A percentile compares a stretch with the other conserved stretches of the same genome.
These are phyloP conservation scores for Ustilago bromivora DNA, from an alignment of 1,284 basidiomycete species.

Conservation along the genomic window DNA sequence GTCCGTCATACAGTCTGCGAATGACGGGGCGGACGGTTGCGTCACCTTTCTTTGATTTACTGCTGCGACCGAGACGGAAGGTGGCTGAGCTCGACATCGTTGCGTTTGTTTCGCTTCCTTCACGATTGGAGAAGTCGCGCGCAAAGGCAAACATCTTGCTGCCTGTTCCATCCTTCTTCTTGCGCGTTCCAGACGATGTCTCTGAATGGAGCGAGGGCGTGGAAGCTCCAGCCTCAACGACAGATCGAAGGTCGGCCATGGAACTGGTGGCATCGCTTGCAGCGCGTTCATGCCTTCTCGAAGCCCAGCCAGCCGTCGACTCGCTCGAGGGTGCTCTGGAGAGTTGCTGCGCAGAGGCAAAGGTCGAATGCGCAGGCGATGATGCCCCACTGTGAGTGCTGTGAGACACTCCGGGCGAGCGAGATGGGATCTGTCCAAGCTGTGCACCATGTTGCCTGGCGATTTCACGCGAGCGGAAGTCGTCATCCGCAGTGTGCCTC, in stretches of 20 bases:
- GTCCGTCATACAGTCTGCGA: slow-evolving; percentile 42
- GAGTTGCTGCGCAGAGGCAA: slow-evolving; percentile 23
- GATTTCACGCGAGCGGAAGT: slow-evolving; percentile 22
- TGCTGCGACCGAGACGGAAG: slow-evolving; percentile 28
- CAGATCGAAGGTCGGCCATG: slow-evolving; percentile 15
- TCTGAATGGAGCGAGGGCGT: slow-evolving; percentile 41
- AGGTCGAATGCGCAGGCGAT: slow-evolving; percentile 24
- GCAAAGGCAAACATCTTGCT: slow-evolving; percentile 48
- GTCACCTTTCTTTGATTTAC: slow-evolving; percentile 35
- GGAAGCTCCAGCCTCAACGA: slow-evolving; percentile 15
- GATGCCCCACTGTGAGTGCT: slow-evolving; percentile 17
- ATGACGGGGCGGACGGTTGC: slow-evolving; percentile 28
- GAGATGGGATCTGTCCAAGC: slow-evolving; percentile 9
- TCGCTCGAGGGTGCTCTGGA: slow-evolving; percentile 32
- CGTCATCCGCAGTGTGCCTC: slow-evolving; percentile 18
- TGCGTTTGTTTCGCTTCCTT: slow-evolving; percentile 16
- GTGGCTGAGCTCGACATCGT: slow-evolving; percentile 26
- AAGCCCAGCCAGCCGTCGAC: slow-evolving; percentile 14
- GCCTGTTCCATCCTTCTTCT: slow-evolving; percentile 35
- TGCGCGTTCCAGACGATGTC: slow-evolving; percentile 26
- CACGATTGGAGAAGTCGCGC: slow-evolving; percentile 30
- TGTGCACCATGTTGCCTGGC: slow-evolving; percentile 8
- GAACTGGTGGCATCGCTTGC: slow-evolving; percentile 32
- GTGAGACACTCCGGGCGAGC: slow-evolving; percentile 16
- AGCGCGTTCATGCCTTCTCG: slow-evolving; percentile 29